Percentiles rank a stretch among this genome's conserved stretches.
Evolutionary conservation across 202 grass and related monocot genomes (phyloP).

Genomic region (Hordeum pubiflorum): DNA sequence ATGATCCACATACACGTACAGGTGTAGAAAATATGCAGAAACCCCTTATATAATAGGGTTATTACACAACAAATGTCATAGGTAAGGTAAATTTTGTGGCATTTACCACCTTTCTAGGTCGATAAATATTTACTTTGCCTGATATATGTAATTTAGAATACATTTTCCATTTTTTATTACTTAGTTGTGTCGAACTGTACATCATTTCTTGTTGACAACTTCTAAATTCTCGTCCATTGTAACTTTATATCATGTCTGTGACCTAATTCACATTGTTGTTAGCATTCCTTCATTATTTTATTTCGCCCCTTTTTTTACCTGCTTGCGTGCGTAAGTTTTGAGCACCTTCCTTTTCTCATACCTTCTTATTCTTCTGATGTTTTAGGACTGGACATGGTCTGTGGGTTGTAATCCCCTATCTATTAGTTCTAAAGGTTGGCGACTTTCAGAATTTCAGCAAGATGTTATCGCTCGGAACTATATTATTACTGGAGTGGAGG

Average conservation of each 20-base stretch:
- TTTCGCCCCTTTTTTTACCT: not conserved
- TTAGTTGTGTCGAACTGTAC: not conserved
- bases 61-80: not conserved
- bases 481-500: slow-evolving; percentile 79
- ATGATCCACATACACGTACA: not conserved
- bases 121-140: not conserved
- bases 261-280: not conserved
- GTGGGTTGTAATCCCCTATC: slow-evolving; percentile 85
- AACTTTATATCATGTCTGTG: not conserved
- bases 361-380: slow-evolving; percentile 3
- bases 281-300: not conserved
- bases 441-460: slow-evolving; percentile 67
- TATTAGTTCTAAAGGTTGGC: slow-evolving; percentile 73
- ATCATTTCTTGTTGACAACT: not conserved
- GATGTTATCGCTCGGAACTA: slow-evolving; percentile 87
- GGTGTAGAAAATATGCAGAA: not conserved
- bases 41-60: not conserved
- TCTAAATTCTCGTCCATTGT: slow-evolving; percentile 8
- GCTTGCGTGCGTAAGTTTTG: not conserved
- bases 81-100: not conserved
- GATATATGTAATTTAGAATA: not conserved
- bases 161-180: not conserved
- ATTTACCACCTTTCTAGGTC: not conserved
- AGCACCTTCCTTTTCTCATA: not conserved
- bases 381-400: slow-evolving; percentile 96